These are phyloP conservation scores for Arthrobotrys sphaeroides DNA, from an alignment of 2,329 filamentous ascomycete genomes.

Conservation along the genomic window DNA sequence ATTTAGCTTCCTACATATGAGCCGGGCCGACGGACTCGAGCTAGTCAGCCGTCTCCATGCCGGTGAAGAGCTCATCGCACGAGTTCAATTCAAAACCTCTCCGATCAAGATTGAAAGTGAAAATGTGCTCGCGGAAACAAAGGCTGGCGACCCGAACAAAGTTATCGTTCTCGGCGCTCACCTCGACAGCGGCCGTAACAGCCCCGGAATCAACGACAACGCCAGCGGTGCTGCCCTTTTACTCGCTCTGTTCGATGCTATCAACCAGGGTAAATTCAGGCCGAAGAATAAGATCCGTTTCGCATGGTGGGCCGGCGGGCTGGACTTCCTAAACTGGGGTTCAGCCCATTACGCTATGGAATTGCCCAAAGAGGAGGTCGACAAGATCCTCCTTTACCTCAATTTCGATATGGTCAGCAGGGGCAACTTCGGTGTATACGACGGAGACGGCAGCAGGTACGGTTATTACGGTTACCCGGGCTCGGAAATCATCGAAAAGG, in stretches of 20 bases:
- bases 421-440: slow-evolving; percentile 59
- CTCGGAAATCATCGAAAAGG: slow-evolving; percentile 59
- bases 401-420: slow-evolving; percentile 61
- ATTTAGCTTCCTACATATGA: slow-evolving; percentile 62
- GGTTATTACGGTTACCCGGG: slow-evolving; percentile 57
- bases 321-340: slow-evolving; percentile 58
- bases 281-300: no score
- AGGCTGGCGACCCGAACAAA: background rate
- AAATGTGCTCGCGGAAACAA: slow-evolving; percentile 23
- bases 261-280: background rate
- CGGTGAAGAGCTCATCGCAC: slow-evolving; percentile 62
- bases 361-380: slow-evolving; percentile 50
- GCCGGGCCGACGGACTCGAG: slow-evolving; percentile 62
- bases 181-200: slow-evolving; percentile 59
- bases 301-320: no score
- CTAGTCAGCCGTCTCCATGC: slow-evolving; percentile 62
- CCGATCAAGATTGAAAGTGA: slow-evolving; percentile 57
- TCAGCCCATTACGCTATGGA: slow-evolving; percentile 59
- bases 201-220: slow-evolving; percentile 60
- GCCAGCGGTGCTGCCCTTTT: slow-evolving; percentile 58
- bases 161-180: slow-evolving; percentile 58
- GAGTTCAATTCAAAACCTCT: slow-evolving; percentile 63
- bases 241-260: slow-evolving; percentile 57
- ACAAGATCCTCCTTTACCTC: slow-evolving; percentile 59
- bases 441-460: slow-evolving; percentile 58